Evolutionary conservation across 2,329 filamentous ascomycete species (phyloP), one percentile per base, ranked within the genome.

Genomic region (Gnomoniopsis smithogilvyi): DNA sequence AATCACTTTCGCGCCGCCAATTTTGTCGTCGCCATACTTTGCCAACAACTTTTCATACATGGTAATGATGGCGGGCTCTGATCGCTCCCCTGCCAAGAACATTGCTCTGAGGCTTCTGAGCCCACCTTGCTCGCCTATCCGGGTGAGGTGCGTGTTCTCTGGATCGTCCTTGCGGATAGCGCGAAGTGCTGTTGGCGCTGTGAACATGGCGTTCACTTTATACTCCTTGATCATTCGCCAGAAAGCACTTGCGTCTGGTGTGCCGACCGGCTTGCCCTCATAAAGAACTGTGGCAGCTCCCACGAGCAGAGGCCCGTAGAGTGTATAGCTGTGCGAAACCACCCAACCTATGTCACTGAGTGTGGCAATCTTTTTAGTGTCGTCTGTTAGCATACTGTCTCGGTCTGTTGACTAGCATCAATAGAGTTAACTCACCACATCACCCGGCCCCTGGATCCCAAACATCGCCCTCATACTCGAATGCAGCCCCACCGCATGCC

Each of bases 191-290:
- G 84, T 97, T 0, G 93, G 93, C 0, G 93, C 94, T 0, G 93
- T 96, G 70, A 91, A 96, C 66, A 96, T 79, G 6, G 85, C 83
- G 62, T 91, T 96, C 56, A 96, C 92, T 67, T 88, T 88, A 77
- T 97, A 89, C 67, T 96, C 90, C 64, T 92, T 88, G 3, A 96
- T 74, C 19, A 96, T 85, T 2, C 92, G 81, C 93, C 93, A 98
- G 70, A 97, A 95, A 0, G 89, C 89, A 6, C 91, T 89, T 0
- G 92, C 90, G 66, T 96, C 87, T 0, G 93, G 93, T 0, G 92
- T 96, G 4, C 92, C 92, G 14, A 96, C 80, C 0, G 93, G 93
- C 65, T 97, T 97, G n/a, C 93, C 94, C 74, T 97, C 93, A 71
- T 92, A 97, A 0, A 97, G 78, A 1, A 97, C 84, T 0, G 92